A percentile compares a stretch with the other conserved stretches of the same genome.
These are phyloP conservation scores for Trichoderma gamsii DNA, from an alignment of 495 filamentous ascomycete species.

Conservation along the genomic window DNA sequence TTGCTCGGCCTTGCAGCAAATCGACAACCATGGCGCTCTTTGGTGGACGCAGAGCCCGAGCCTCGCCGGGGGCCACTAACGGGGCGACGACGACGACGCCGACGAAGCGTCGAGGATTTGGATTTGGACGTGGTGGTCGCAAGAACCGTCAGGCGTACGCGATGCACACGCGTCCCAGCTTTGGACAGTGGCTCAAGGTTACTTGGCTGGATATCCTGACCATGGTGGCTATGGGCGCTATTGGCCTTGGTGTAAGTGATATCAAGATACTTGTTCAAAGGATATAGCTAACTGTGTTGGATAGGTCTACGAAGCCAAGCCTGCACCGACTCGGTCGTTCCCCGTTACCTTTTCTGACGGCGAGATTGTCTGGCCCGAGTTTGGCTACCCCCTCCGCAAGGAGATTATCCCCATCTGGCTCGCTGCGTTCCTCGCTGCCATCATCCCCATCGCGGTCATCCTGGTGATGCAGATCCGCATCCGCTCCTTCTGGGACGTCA, in stretches of 20 bases:
- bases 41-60: background rate
- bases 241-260: constrained; percentile 50
- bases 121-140: background rate
- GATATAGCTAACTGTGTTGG: background rate
- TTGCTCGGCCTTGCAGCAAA: background rate
- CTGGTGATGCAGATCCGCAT: constrained; percentile 53
- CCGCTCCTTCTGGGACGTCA: constrained; percentile 61
- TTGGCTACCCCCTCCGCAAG: constrained; percentile 55
- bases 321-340: constrained; percentile 51
- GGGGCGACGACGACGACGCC: background rate
- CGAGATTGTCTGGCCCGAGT: constrained; percentile 53
- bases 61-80: background rate
- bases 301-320: constrained; percentile 52
- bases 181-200: constrained; percentile 51
- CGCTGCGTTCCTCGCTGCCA: constrained; percentile 47
- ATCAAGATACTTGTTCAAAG: background rate
- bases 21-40: constrained; percentile 14
- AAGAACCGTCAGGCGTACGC: constrained; percentile 22
- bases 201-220: constrained; percentile 55
- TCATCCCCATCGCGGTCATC: constrained; percentile 54
- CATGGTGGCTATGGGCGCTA: constrained; percentile 49
- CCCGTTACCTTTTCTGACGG: constrained; percentile 53
- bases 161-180: constrained; percentile 39
- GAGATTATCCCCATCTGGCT: constrained; percentile 58
- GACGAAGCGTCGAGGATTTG: background rate